phyloP scores from a whole-genome alignment of 2,329 filamentous ascomycete species.

The Aspergillus thermomutatus region DNA sequence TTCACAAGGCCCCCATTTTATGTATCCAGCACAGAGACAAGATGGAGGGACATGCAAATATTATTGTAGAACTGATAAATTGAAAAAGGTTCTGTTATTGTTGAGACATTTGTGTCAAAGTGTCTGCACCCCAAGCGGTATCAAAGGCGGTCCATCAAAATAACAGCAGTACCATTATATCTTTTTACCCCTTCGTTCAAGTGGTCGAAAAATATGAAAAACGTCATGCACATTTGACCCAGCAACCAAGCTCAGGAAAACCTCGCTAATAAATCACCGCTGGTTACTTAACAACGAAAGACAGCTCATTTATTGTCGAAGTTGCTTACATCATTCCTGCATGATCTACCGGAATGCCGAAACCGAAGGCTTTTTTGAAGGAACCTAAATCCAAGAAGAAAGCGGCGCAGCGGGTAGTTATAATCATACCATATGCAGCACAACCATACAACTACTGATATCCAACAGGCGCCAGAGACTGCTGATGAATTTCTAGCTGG shows the following conservation, averaged over 20 bases:
- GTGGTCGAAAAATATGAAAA: background rate
- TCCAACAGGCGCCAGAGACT: slow-evolving; percentile 51
- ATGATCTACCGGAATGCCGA: slow-evolving; percentile 31
- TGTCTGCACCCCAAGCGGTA: background rate
- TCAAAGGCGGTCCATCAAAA: background rate
- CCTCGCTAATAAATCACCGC: background rate
- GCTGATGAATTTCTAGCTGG: slow-evolving; percentile 66
- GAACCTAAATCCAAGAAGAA: slow-evolving; percentile 45
- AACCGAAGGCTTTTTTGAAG: slow-evolving; percentile 38
- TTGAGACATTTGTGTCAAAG: background rate
- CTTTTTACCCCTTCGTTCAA: background rate
- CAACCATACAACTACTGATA: background rate
- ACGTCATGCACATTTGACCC: background rate
- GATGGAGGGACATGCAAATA: too few species aligned
- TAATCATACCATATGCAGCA: background rate
- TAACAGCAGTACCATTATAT: background rate
- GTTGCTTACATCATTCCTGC: background rate
- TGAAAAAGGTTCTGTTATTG: too few species aligned
- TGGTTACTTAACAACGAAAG: background rate
- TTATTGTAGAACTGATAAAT: too few species aligned
- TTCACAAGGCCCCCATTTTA: too few species aligned
- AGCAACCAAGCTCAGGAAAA: background rate
- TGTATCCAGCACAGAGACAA: too few species aligned
- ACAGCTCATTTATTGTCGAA: background rate
- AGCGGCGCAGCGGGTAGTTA: slow-evolving; percentile 34